Base-by-base conservation (phyloP, 352 stramenopile genomes). In the Pythium aquatile region DNA sequence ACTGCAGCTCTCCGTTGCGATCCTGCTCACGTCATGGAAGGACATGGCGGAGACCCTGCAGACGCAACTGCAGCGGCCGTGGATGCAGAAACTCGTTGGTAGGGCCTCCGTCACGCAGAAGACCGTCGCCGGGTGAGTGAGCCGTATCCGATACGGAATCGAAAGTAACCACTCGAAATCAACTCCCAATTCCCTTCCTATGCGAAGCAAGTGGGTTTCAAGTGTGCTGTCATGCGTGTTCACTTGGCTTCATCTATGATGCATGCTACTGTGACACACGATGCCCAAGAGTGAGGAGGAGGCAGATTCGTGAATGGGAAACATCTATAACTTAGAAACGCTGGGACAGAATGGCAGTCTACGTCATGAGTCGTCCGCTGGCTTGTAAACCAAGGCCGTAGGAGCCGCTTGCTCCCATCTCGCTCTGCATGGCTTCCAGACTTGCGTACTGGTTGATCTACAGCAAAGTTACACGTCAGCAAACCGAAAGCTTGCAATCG, bases 11-110 rank as follows among this genome's bases (percentile, higher is more conserved):
- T 72, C 70, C 26, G 42, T 83, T 42, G 75, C 85, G 17, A 60
- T 90, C 32, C 66, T 76, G 35, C 77, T 93, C 55, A 88, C 73
- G 57, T 87, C 83, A 3, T 81, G 77, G 49, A 77, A 88, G 28
- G 72, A 87, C 46, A 69, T 85, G 58, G 66, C 83, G 30, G 33
- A 68, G 17, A 55, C 46, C 3, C 47, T 72, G 8, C 30, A 64
- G 44, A 67, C 65, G 10, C 52, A 72, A 39, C 33, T 65, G 11
- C 58, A 72, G 47, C 65, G 54, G 28, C 65, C 65, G 26, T 72
- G 65, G 65, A 35, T 72, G 30, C 65, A 67, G 24, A 61, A 42
- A 29, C 58, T 72, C 26, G 20, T 67, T n/a, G 65, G 65, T 9
- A 57, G 39, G 16, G 63, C 65, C 14, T 29, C 65, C 10, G 54